Evolutionary conservation across 371 early-diverging fungal genomes (phyloP).

Genomic region (Mortierella polycephala): DNA sequence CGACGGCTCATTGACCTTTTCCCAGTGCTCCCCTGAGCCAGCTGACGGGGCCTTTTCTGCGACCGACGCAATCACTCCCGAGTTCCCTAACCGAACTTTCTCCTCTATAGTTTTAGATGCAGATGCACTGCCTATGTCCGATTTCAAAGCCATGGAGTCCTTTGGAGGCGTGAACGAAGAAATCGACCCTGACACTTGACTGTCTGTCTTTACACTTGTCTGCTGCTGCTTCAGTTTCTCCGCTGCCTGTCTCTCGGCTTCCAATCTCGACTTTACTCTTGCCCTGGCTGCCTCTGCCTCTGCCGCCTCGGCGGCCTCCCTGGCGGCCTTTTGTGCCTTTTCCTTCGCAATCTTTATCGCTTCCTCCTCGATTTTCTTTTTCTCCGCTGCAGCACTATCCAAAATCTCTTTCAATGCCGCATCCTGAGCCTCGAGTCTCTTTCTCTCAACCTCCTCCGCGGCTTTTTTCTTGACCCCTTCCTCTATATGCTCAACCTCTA

Average conservation of each 20-base stretch:
- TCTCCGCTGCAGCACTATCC: slow-evolving; percentile 51
- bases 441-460: slow-evolving; percentile 26
- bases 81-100: too few relatives aligned
- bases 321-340: slow-evolving; percentile 24
- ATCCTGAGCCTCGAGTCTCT: slow-evolving; percentile 39
- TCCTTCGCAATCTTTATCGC: slow-evolving; percentile 20
- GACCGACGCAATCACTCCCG: too few relatives aligned
- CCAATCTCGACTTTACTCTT: slow-evolving; percentile 1
- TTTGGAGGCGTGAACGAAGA: too few relatives aligned
- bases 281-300: background rate
- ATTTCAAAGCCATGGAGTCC: too few relatives aligned
- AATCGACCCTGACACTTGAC: too few relatives aligned
- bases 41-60: too few relatives aligned
- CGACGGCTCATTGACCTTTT: background rate
- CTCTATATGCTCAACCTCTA: background rate
- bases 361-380: slow-evolving; percentile 35
- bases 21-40: background rate
- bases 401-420: slow-evolving; percentile 46
- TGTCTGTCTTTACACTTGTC: background rate
- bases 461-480: slow-evolving; percentile 12
- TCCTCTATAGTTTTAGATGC: too few relatives aligned
- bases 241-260: slow-evolving; percentile 8
- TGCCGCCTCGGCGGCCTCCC: slow-evolving; percentile 20
- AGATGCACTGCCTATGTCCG: too few relatives aligned
- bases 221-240: slow-evolving; percentile 4